phyloP scores from a whole-genome alignment of 2,329 filamentous ascomycete genomes.

The Exophiala dermatitidis region DNA sequence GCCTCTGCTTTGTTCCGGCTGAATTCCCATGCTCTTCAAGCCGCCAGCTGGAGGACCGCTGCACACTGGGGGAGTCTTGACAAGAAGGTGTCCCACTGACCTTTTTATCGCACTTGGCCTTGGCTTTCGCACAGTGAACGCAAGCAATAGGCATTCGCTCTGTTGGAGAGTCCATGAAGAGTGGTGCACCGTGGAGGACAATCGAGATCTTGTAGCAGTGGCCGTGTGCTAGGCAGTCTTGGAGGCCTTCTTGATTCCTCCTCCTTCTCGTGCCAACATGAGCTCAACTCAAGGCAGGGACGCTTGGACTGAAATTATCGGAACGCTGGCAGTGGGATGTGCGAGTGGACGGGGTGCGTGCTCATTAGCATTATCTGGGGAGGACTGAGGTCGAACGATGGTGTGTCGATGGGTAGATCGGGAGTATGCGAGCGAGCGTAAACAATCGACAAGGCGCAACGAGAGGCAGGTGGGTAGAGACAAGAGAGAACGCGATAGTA shows the following conservation, averaged over 20 bases:
- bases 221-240: not conserved
- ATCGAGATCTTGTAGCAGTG: not conserved
- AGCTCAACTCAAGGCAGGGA: not conserved
- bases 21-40: not conserved
- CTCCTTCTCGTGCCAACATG: not conserved
- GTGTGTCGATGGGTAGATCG: not conserved
- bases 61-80: not conserved
- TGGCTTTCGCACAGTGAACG: constrained; percentile 28
- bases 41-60: not conserved
- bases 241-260: constrained; percentile 3
- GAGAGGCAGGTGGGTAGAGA: constrained; percentile 10
- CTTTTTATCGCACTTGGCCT: constrained; percentile 30
- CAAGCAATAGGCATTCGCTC: constrained; percentile 29
- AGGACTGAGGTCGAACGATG: constrained; percentile 11
- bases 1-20: not conserved
- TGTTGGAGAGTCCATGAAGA: constrained; percentile 24
- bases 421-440: constrained; percentile 18
- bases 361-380: constrained; percentile 23
- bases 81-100: constrained; percentile 16
- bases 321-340: too few species aligned
- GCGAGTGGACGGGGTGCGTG: not conserved
- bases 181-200: not conserved
- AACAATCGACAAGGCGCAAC: constrained; percentile 12
- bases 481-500: not conserved
- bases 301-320: too few species aligned